Evolutionary conservation across 768 basidiomycete genomes (phyloP), one percentile per base, ranked within the genome.

Genomic region (Filobasidium floriforme): DNA sequence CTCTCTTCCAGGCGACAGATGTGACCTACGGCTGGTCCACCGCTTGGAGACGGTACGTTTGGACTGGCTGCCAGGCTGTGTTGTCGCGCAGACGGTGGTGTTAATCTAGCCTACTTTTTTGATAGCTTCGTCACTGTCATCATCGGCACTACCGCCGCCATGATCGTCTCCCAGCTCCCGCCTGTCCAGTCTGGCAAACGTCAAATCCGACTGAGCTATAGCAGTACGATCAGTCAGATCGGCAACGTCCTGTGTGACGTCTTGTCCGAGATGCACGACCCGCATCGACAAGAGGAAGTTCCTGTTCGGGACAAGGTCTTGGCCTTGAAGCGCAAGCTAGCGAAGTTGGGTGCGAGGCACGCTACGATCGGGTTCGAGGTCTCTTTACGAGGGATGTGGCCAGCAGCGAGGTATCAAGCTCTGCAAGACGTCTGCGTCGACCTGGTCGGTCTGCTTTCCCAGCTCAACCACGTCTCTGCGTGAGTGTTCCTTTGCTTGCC

Each of bases 381-480:
- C 74, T 90, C 89, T 0, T 77, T 92, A 26, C 78, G 85, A 61
- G 90, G 90, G 0, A 80, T 82, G 69, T 92, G 89, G 90, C 90
- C 90, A 0, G 83, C 84, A n/a, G 80, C 88, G 64, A 80, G 90
- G 66, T 91, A 91, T 74, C 55, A 71, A 69, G 71, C 73, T 29
- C 64, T 73, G 26, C 69, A 70, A 22, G 52, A 65, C 41, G 68
- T 69, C 10, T 66, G 62, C 59, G 89, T 88, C 67, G 84, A 90
- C 79, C 80, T 89, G 24, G 81, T 87, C 0, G 85, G 85, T 69
- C 82, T 86, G 0, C 80, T 93, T 2, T 85, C 87, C 0, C 86
- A 92, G 71, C 76, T 93, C 7, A 82, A 87, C 79, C 89, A 88
- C 7, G 84, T 89, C 14, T 78, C 89, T 19, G 57, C 26, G 67